Base-by-base conservation (phyloP, 73 alveolate species). In the Paramecium primaurelia region DNA sequence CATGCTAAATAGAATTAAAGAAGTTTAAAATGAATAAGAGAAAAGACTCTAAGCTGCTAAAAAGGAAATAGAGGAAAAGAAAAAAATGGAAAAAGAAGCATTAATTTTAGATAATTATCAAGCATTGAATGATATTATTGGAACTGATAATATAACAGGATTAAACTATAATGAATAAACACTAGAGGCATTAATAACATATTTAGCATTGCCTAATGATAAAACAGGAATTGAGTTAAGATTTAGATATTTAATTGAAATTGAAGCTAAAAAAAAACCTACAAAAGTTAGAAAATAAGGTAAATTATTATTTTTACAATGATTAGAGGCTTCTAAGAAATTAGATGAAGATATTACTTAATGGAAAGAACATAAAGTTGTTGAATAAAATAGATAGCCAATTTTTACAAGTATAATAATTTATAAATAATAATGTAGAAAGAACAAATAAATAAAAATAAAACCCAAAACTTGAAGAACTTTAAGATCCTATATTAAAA, bases 181-280 rank as follows among this genome's bases (percentile, higher is more conserved):
- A 25, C 75, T 80, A 22, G 73, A 80, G 3, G 91, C 91, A n/a
- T 18, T 80, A 6, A 80, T 80, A 0, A 32, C 47, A 6, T 80
- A 80, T 80, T 26, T 80, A 44, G 91, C 91, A 42, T 36, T 80
- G 10, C 91, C 91, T 45, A 47, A 80, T 44, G 91, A 80, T 80
- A 80, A 80, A 49, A 25, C 71, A 12, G 91, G 91, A 45, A 80
- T 80, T 22, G 91, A 80, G 25, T 44, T 44, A 4, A 80, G 91
- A 49, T 80, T 80, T 44, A 80, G 91, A 25, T 80, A 80, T 18
- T 49, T 80, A 47, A 45, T 80, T 59, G 91, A 80, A 26, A 64
- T 40, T 18, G 75, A 80, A 25, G 28, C 77, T 10, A 34, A 45
- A 8, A 80, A 49, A 14, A 80, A 47, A 45, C 91, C 91, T 20